These are phyloP conservation scores for Rhizophora mangle DNA, from an alignment of 345 rosid species.

Conservation along the genomic window DNA sequence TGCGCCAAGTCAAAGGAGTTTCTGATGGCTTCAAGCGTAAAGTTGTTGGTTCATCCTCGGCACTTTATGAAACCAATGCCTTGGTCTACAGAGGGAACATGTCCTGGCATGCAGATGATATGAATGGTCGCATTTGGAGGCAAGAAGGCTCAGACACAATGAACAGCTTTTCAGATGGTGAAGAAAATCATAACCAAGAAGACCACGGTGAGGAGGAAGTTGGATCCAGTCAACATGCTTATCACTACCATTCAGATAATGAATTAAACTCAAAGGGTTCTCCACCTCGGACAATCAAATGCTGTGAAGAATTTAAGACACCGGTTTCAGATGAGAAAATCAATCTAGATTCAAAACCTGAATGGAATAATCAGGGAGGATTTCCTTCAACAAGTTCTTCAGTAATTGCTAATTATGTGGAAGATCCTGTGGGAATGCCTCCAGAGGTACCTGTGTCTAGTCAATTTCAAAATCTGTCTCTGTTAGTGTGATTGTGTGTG, in stretches of 20 bases:
- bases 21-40: conserved; percentile 86
- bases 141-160: conserved; percentile 48
- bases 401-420: conserved; percentile 34
- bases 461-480: conserved; percentile 10
- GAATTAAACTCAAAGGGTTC: conserved; percentile 56
- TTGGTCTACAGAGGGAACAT: conserved; percentile 37
- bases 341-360: conserved; percentile 36
- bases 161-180: conserved; percentile 66
- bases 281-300: conserved; percentile 49
- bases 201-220: conserved; percentile 44
- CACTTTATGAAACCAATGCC: conserved; percentile 38
- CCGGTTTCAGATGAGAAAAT: conserved; percentile 31
- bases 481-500: conserved; percentile 1
- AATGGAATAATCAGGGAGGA: conserved; percentile 30
- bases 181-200: conserved; percentile 51
- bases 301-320: conserved; percentile 39
- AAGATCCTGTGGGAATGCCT: conserved; percentile 81
- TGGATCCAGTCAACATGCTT: conserved; percentile 41
- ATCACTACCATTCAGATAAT: conserved; percentile 78
- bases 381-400: conserved; percentile 29
- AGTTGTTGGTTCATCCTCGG: conserved; percentile 59
- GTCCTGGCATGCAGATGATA: conserved; percentile 64
- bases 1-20: conserved; percentile 87
- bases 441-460: conserved; percentile 61
- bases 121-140: conserved; percentile 36